Evolutionary conservation across 164 flowering plant species (phyloP).

Genomic region (Dillenia suffruticosa): DNA sequence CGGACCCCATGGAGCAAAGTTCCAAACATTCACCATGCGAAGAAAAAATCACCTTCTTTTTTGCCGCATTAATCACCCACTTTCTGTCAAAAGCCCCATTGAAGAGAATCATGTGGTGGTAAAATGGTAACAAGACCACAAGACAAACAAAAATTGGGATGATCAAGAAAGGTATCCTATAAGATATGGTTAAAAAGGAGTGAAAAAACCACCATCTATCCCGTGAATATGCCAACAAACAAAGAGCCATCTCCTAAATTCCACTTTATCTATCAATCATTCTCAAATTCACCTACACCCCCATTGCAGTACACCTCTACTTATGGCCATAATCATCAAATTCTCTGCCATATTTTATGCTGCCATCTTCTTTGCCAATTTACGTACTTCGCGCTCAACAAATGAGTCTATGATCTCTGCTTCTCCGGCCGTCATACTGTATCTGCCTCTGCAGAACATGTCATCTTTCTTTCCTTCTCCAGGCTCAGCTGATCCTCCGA

Average conservation of each 20-base stretch:
- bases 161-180: not conserved
- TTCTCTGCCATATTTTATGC: not conserved
- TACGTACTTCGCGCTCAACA: not conserved
- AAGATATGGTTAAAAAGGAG: not conserved
- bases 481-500: constrained; percentile 9
- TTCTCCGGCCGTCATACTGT: constrained; percentile 17
- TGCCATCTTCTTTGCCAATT: not conserved
- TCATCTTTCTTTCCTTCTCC: constrained; percentile 13
- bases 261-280: too few species aligned
- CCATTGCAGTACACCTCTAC: not conserved
- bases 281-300: not conserved
- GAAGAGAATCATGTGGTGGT: too few species aligned
- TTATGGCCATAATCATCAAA: constrained; percentile 11
- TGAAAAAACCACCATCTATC: not conserved
- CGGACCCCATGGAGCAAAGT: too few species aligned
- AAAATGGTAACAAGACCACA: not conserved
- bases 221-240: too few species aligned
- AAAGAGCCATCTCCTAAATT: too few species aligned
- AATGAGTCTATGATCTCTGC: constrained; percentile 16
- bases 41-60: too few species aligned
- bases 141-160: not conserved
- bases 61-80: too few species aligned
- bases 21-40: too few species aligned
- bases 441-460: constrained; percentile 6
- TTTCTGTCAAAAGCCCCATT: too few species aligned